Percentiles rank a stretch among this genome's conserved stretches.
These are phyloP conservation scores for Mycena indigotica DNA, from an alignment of 768 basidiomycete species.

Conservation along the genomic window DNA sequence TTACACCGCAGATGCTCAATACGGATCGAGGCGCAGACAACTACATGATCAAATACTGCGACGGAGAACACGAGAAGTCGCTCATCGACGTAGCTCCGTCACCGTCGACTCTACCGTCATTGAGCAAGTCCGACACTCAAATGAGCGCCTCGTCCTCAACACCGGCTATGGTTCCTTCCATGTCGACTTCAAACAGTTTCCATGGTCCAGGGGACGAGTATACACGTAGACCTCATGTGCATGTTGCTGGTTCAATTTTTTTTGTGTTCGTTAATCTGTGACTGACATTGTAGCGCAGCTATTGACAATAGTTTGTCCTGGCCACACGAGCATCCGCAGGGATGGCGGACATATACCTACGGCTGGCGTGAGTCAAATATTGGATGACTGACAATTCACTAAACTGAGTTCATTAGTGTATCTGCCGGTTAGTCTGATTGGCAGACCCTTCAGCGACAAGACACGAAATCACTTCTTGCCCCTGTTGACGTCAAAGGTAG, in stretches of 20 bases:
- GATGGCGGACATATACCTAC: slow-evolving; percentile 78
- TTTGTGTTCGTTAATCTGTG: neutral
- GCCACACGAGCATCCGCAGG: slow-evolving; percentile 87
- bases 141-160: slow-evolving; percentile 41
- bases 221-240: slow-evolving; percentile 74
- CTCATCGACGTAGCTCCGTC: slow-evolving; percentile 80
- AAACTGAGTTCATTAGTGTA: slow-evolving; percentile 42
- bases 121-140: slow-evolving; percentile 62
- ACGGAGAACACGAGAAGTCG: slow-evolving; percentile 75
- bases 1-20: neutral
- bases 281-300: slow-evolving; percentile 28
- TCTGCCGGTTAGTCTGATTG: slow-evolving; percentile 82
- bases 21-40: slow-evolving; percentile 58
- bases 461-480: slow-evolving; percentile 83
- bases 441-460: slow-evolving; percentile 80
- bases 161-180: slow-evolving; percentile 39
- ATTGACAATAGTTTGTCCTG: slow-evolving; percentile 94
- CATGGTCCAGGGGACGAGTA: slow-evolving; percentile 44
- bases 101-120: slow-evolving; percentile 68
- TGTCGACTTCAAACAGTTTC: slow-evolving; percentile 10
- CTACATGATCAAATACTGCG: slow-evolving; percentile 92
- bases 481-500: slow-evolving; percentile 68
- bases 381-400: neutral
- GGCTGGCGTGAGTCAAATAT: slow-evolving; percentile 55
- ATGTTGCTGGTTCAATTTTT: slow-evolving; percentile 60